Evolutionary conservation across 306 rosid species (phyloP).

Genomic region (Prunus campanulata): DNA sequence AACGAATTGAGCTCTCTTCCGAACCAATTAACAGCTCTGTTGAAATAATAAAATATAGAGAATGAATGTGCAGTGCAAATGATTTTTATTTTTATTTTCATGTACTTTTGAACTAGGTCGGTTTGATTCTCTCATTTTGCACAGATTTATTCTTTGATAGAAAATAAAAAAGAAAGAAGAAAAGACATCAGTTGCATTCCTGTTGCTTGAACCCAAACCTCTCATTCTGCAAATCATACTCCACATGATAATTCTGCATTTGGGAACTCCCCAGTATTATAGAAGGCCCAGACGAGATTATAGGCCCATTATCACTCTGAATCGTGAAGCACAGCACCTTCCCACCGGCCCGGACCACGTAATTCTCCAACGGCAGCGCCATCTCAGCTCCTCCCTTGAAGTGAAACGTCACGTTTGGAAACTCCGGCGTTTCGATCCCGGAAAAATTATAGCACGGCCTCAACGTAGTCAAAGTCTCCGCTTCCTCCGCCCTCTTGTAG

Average conservation of each 20-base stretch:
- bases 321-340: slow-evolving; percentile 51
- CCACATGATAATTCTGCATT: slow-evolving; percentile 33
- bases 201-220: too few relatives aligned
- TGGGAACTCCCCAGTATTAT: slow-evolving; percentile 69
- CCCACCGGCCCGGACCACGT: slow-evolving; percentile 26
- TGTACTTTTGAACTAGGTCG: too few relatives aligned
- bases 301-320: slow-evolving; percentile 30
- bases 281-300: slow-evolving; percentile 46
- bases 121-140: too few relatives aligned
- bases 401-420: slow-evolving; percentile 54
- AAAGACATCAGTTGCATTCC: too few relatives aligned
- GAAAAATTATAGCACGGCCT: slow-evolving; percentile 54
- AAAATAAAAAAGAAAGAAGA: too few relatives aligned
- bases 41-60: too few relatives aligned
- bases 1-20: too few relatives aligned
- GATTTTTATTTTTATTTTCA: too few relatives aligned
- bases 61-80: too few relatives aligned
- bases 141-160: too few relatives aligned
- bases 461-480: slow-evolving; percentile 53
- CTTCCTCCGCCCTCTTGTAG: slow-evolving; percentile 42
- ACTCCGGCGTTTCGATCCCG: slow-evolving; percentile 10
- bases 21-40: too few relatives aligned
- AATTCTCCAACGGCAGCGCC: slow-evolving; percentile 49
- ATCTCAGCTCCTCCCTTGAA: slow-evolving; percentile 77
- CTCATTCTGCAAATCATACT: too few relatives aligned